phyloP scores from a whole-genome alignment of 371 early-diverging fungal species.

The Rhizomucor miehei region DNA sequence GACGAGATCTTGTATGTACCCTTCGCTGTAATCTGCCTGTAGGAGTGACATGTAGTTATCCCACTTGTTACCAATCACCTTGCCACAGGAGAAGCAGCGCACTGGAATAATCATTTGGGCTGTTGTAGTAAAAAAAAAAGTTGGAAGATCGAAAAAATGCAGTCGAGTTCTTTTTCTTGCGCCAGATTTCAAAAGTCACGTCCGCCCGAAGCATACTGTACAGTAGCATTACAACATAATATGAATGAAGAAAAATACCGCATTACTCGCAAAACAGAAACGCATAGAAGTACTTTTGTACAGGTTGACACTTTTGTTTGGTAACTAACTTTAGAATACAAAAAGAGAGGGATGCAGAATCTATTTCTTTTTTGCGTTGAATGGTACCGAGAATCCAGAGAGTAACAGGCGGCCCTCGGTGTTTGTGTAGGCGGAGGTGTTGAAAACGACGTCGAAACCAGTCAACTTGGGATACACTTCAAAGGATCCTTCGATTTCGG shows the following conservation, averaged over 20 bases:
- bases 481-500: slow-evolving; percentile 94
- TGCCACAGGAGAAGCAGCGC: slow-evolving; percentile 97
- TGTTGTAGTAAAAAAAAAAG: background rate
- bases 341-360: too few relatives aligned
- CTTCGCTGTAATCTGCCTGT: slow-evolving; percentile 74
- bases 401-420: slow-evolving; percentile 82
- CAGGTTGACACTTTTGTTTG: too few relatives aligned
- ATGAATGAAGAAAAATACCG: too few relatives aligned
- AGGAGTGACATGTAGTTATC: slow-evolving; percentile 87
- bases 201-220: too few relatives aligned
- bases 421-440: slow-evolving; percentile 82
- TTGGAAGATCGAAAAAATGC: background rate
- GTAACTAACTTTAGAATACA: too few relatives aligned
- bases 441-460: slow-evolving; percentile 82
- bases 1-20: slow-evolving; percentile 44
- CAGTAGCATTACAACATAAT: too few relatives aligned
- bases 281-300: too few relatives aligned
- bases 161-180: too few relatives aligned
- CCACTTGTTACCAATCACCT: slow-evolving; percentile 99
- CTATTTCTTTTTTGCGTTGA: slow-evolving; percentile 27
- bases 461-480: slow-evolving; percentile 89
- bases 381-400: slow-evolving; percentile 90
- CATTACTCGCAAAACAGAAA: too few relatives aligned
- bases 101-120: slow-evolving; percentile 91
- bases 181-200: too few relatives aligned